phyloP scores from a whole-genome alignment of 163 green algal species.

The Scenedesmus sp. region DNA sequence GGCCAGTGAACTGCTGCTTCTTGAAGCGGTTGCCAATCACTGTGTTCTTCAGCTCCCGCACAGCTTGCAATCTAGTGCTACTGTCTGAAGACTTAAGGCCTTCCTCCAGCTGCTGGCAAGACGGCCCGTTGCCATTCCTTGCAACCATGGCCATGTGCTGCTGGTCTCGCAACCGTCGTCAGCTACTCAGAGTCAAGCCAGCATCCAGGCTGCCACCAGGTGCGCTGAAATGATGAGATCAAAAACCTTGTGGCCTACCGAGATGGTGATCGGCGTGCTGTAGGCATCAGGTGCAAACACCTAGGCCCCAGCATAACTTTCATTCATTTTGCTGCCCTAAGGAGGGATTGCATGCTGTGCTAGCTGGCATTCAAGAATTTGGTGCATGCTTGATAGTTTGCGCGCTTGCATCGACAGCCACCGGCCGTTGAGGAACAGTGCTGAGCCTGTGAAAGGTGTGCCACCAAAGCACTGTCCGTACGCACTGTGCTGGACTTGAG shows the following conservation, averaged over 20 bases:
- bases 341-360: background rate
- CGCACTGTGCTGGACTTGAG: no score
- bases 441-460: background rate
- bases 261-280: background rate
- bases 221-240: background rate
- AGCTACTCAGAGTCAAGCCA: background rate
- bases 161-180: background rate
- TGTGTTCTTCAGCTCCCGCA: slow-evolving; percentile 65
- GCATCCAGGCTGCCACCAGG: background rate
- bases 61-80: background rate
- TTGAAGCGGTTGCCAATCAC: slow-evolving; percentile 68
- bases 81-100: background rate
- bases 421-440: background rate
- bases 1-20: slow-evolving; percentile 60
- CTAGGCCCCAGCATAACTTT: background rate
- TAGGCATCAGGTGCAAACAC: background rate
- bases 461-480: background rate
- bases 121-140: background rate
- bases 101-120: background rate
- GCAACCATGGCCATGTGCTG: slow-evolving; percentile 30
- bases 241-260: background rate
- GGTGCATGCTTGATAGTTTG: background rate
- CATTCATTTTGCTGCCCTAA: background rate
- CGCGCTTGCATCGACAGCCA: background rate
- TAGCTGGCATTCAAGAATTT: background rate